Base-by-base conservation (phyloP, 768 basidiomycete species). In the Cyclocybe aegerita region DNA sequence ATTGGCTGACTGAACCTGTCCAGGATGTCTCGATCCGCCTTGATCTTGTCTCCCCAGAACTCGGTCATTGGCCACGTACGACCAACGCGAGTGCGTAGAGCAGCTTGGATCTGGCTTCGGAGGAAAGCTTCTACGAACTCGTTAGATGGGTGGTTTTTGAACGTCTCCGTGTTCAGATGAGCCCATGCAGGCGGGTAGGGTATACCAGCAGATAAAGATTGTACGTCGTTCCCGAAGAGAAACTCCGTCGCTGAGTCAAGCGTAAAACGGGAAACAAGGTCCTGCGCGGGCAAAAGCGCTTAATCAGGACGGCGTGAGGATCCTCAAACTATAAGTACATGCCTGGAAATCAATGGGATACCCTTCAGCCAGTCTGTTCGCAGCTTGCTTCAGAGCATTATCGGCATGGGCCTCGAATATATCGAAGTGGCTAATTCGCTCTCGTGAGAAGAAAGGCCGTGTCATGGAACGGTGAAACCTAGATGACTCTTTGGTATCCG, bases 211-310 rank as follows among this genome's bases (percentile, higher is more conserved):
- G 70, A 67, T 35, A 83, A 73, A 7, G 74, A 77, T 46, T 75
- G 56, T 23, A 23, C 23, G 23, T 23, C 23, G 29, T 70, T 68
- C 4, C 77, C 79, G 51, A 85, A 82, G 30, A 86, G 73, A 54
- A 80, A 83, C 47, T 81, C 76, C 0, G 81, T 79, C 3, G 81
- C 82, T 2, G 80, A 77, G 65, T 86, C 84, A 12, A 86, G 70
- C 0, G 84, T 83, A 61, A 85, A 83, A 1, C 75, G 68, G 3
- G 66, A 66, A 4, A 69, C 70, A 30, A 75, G 48, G 51, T 77
- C 75, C 71, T 23, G 23, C 23, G 1, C 5, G 23, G 5, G 23
- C 23, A 23, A 23, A 23, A 23, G 23, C 23, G 23, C 23, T 23
- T 75, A 23, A 5, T 23, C 23, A 23, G 23, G 23, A 23, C 23